Percentiles rank a stretch among this genome's conserved stretches.
These are phyloP conservation scores for Dalbergia oliveri DNA, from an alignment of 306 rosid genomes.

Conservation along the genomic window DNA sequence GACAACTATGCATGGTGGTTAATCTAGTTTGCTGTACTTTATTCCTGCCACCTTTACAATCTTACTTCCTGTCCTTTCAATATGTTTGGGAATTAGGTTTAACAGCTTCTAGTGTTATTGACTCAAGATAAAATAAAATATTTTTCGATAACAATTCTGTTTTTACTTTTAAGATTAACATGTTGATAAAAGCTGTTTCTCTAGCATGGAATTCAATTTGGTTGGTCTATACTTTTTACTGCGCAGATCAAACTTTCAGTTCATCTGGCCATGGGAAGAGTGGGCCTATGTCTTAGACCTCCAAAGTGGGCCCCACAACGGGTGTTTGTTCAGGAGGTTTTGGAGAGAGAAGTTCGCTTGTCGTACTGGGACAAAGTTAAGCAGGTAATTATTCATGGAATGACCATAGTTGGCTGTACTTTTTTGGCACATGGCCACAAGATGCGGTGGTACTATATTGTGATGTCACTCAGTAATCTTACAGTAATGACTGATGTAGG, in stretches of 20 bases:
- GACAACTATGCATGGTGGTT: not conserved
- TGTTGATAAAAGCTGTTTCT: not conserved
- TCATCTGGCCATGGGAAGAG: slow-evolving; percentile 99
- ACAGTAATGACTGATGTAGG: slow-evolving; percentile 11
- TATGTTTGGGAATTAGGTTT: slow-evolving; percentile 33
- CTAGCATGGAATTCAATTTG: slow-evolving; percentile 19
- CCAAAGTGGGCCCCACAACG: slow-evolving; percentile 99
- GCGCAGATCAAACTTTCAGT: slow-evolving; percentile 95
- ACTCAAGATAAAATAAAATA: not conserved
- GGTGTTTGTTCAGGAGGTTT: slow-evolving; percentile 96
- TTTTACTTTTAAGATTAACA: not conserved
- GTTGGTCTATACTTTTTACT: slow-evolving; percentile 42
- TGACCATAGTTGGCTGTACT: not conserved
- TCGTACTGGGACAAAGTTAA: slow-evolving; percentile 99
- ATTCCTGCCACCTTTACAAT: slow-evolving; percentile 13
- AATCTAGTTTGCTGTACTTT: not conserved
- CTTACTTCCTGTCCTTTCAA: slow-evolving; percentile 2
- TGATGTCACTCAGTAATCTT: slow-evolving; percentile 7
- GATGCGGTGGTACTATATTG: slow-evolving; percentile 7
- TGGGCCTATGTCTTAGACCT: slow-evolving; percentile 95
- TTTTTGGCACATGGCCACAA: slow-evolving; percentile 26
- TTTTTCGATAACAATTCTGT: not conserved
- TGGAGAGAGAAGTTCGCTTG: slow-evolving; percentile 97
- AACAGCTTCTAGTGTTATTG: not conserved
- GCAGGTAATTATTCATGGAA: slow-evolving; percentile 72